Evolutionary conservation across 371 early-diverging fungal species (phyloP), one percentile per base, ranked within the genome.

Genomic region (Mucor sp.): DNA sequence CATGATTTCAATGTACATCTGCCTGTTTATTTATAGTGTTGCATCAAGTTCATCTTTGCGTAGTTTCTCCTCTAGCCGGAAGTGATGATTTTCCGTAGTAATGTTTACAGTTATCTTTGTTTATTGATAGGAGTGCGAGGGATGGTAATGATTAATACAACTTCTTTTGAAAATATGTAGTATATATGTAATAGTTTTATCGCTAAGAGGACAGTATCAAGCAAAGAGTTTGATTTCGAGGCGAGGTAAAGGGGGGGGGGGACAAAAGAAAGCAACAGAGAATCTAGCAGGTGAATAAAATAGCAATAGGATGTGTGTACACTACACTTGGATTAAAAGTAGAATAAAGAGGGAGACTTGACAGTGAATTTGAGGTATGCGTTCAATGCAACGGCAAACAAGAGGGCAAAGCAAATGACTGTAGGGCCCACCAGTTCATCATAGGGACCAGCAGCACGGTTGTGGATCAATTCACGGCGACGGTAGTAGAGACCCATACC

Each of bases 401-500:
- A 80, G 55, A 98, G 87, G 21, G 93, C 90, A 35, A 91, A 76
- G 57, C 97, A 95, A n/a, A 99, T 86, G 32, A 96, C 81, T 2
- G 94, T 91, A 19, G 99, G 99, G 19, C 95, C 93, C 17, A 84
- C 70, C 19, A 86, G 77, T 67, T 91, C 91, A 71, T 90, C 86
- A 66, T 91, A 94, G 3, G 94, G 94, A 3, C 93, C 93, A 19
- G 90, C 71, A 15, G 87, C 84, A 35, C 88, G 81, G 41, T 76
- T 73, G 28, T 90, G 86, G 66, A 94, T 94, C 74, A 87, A 74
- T 61, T 91, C 86, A 2, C 96, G 96, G n/a, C 99, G 89, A 93
- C 98, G 98, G 69, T 94, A 91, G 83, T 94, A 99, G 25, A 96
- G 83, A 62, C 90, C 92, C 61, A 96, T 83, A 3, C 97, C 93